These are phyloP conservation scores for Conoideocrella luteorostrata DNA, from an alignment of 2,329 filamentous ascomycete genomes.

Conservation along the genomic window DNA sequence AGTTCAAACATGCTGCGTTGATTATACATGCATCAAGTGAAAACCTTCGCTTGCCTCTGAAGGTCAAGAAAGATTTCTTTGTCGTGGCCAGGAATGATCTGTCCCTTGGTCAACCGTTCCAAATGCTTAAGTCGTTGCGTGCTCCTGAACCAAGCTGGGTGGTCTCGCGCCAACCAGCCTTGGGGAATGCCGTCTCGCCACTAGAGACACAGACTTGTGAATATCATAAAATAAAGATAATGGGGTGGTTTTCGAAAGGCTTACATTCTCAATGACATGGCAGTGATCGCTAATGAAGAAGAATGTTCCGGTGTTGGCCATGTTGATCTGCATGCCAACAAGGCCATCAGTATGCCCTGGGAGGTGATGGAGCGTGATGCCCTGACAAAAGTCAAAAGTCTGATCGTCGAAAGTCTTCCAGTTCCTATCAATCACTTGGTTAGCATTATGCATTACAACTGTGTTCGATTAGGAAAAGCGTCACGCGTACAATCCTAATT, in stretches of 20 bases:
- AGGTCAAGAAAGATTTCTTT: conserved; percentile 7
- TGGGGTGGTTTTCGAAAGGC: not conserved
- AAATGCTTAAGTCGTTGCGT: conserved; percentile 23
- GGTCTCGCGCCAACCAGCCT: conserved; percentile 26
- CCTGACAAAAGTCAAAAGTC: conserved; percentile 15
- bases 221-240: no score
- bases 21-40: no score
- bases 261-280: conserved; percentile 17
- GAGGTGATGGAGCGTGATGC: conserved; percentile 15
- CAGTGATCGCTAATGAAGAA: conserved; percentile 27
- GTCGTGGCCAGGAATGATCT: conserved; percentile 15
- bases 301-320: conserved; percentile 23
- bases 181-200: conserved; percentile 20
- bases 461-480: no score
- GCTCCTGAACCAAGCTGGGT: conserved; percentile 25
- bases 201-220: conserved; percentile 10
- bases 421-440: conserved; percentile 11
- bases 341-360: conserved; percentile 20
- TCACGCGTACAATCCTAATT: conserved; percentile 5
- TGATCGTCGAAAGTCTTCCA: conserved; percentile 17
- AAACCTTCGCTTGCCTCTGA: not conserved
- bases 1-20: no score
- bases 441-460: no score
- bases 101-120: conserved; percentile 13
- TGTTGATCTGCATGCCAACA: conserved; percentile 25